Conservation (phyloP, 371 early-diverging fungal species). For the Nematocida sp. region DNA sequence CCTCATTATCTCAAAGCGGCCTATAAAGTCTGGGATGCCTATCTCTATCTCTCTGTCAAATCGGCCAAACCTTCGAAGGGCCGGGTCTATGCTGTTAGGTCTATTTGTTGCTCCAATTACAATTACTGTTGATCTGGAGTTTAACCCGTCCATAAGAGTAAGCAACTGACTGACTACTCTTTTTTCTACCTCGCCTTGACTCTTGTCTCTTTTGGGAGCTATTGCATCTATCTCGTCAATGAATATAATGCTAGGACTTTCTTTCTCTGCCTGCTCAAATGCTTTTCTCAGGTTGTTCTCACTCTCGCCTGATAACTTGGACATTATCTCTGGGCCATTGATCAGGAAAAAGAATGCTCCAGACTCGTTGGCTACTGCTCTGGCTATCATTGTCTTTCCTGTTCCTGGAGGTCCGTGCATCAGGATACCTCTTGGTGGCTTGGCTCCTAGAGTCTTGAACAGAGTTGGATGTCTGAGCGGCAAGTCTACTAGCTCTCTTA, state of each 20-base stretch:
- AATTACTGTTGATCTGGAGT: conserved; percentile 88
- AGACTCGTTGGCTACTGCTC: conserved; percentile 84
- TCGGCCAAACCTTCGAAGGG: conserved; percentile 86
- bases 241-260: conserved; percentile 90
- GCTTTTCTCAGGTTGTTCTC: conserved; percentile 93
- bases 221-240: conserved; percentile 99
- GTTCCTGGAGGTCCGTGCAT: conserved; percentile 94
- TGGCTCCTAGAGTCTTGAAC: conserved; percentile 93
- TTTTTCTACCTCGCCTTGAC: conserved; percentile 96
- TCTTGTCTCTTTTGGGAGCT: conserved; percentile 98
- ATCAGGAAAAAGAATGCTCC: conserved; percentile 91
- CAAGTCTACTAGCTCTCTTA: conserved; percentile 93
- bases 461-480: conserved; percentile 94
- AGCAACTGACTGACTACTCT: conserved; percentile 95
- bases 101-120: conserved; percentile 94
- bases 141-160: conserved; percentile 97
- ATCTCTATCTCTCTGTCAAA: conserved; percentile 98
- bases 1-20: conserved; percentile 91
- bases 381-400: conserved; percentile 89
- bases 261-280: conserved; percentile 93
- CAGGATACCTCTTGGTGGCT: conserved; percentile 91
- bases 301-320: conserved; percentile 96
- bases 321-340: conserved; percentile 97
- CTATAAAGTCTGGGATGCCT: conserved; percentile 96
- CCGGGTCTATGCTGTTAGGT: conserved; percentile 92